Base-by-base conservation (phyloP, 148 eudicot species). In the Silene uniflora region DNA sequence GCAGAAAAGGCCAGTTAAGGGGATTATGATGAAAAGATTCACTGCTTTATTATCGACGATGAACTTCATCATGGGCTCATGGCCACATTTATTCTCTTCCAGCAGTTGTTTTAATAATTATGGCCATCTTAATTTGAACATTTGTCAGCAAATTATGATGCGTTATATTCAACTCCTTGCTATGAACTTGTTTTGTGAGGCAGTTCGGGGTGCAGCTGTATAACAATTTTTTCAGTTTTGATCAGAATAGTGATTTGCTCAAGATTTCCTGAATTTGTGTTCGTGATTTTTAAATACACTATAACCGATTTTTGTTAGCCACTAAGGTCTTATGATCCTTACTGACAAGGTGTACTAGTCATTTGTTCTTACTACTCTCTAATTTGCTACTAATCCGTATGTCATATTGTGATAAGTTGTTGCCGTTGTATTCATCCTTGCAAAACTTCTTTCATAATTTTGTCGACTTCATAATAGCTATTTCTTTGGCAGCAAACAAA, bases 401-500 rank as follows among this genome's bases (percentile, higher is more conserved):
- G 17, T 19, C 39, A 32, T 19, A 24, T 62, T 61, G 56, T 58
- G 29, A 44, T 24, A 24, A 19, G 12, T 24, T 4, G 18, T 59
- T 21, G n/a, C 47, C 23, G 10, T 58, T 27, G 35, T 23, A 16
- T n/a, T 59, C 12, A 29, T 18, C 44, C 19, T 24, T 13, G 18
- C 25, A 19, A 76, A 67, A 67, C 1, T 6, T 46, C 7, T 13
- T 67, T 39, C 22, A 21, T 14, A 65, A 10, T 60, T 61, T 6
- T 56, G n/a, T 73, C 4, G 5, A 55, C 11, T 71, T 69, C 69
- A 61, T 61, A 59, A 22, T 52, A 16, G 3, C 7, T 39, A 25
- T 77, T 24, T 69, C 78, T 54, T 73, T 73, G 68, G 86, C 96
- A 94, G 98, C 98, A 94, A 94, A 91, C 97, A 10, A 94, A 94